Conservation (phyloP, 495 filamentous ascomycete genomes). For the Penicillium roqueforti region DNA sequence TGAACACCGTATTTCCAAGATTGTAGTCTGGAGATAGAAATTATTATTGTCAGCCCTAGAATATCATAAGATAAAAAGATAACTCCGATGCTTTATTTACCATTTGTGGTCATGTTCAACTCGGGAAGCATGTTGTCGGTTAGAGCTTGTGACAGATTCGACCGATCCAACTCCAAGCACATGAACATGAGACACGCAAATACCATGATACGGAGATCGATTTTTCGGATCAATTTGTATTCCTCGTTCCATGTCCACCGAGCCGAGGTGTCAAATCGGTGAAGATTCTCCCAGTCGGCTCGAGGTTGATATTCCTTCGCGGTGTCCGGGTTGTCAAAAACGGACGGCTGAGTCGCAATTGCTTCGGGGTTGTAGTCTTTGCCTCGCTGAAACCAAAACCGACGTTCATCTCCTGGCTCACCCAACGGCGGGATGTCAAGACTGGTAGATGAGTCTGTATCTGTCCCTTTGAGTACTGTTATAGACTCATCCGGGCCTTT, state of each 20-base stretch:
- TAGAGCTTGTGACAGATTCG: slow-evolving; percentile 37
- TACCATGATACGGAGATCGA: slow-evolving; percentile 49
- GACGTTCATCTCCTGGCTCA: slow-evolving; percentile 12
- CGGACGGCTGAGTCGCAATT: slow-evolving; percentile 54
- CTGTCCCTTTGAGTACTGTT: not conserved
- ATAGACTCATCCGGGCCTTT: slow-evolving; percentile 1
- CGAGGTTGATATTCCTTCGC: slow-evolving; percentile 50
- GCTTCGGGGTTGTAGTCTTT: slow-evolving; percentile 38
- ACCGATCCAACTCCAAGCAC: slow-evolving; percentile 63
- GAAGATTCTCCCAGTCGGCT: slow-evolving; percentile 49
- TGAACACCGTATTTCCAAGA: slow-evolving; percentile 27
- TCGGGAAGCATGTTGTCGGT: slow-evolving; percentile 52
- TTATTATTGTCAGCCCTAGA: not conserved
- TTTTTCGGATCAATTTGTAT: slow-evolving; percentile 28
- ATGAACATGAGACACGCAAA: slow-evolving; percentile 71
- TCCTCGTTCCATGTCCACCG: slow-evolving; percentile 52
- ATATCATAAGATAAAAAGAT: not conserved
- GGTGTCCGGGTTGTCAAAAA: slow-evolving; percentile 48
- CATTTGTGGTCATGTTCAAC: slow-evolving; percentile 49
- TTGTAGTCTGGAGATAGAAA: slow-evolving; percentile 23
- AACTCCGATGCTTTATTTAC: slow-evolving; percentile 8
- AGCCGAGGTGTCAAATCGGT: slow-evolving; percentile 48
- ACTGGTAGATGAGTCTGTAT: slow-evolving; percentile 5
- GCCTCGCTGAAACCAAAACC: slow-evolving; percentile 28
- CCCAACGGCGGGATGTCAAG: slow-evolving; percentile 14